These are phyloP conservation scores for Symbiotaphrina buchneri DNA, from an alignment of 495 filamentous ascomycete species.

Conservation along the genomic window DNA sequence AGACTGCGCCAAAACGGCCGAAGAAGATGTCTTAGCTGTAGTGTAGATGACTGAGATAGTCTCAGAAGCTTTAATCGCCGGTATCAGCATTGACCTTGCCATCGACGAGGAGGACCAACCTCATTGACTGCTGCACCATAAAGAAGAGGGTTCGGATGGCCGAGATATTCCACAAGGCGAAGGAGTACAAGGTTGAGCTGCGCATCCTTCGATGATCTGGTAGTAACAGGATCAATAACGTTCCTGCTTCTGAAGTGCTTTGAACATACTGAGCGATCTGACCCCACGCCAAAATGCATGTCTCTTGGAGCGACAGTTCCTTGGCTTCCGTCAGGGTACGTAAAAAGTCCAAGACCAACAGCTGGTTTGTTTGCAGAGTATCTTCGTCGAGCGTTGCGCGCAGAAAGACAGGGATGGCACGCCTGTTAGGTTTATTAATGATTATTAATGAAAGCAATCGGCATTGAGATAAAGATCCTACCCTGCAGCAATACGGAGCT, in stretches of 20 bases:
- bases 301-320: slow-evolving; percentile 45
- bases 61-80: slow-evolving; percentile 28
- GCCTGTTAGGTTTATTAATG: slow-evolving; percentile 23
- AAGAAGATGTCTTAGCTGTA: slow-evolving; percentile 42
- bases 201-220: slow-evolving; percentile 40
- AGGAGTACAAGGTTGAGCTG: slow-evolving; percentile 71
- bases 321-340: slow-evolving; percentile 43
- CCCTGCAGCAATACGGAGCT: slow-evolving; percentile 65
- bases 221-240: slow-evolving; percentile 3
- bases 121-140: slow-evolving; percentile 64
- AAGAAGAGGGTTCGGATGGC: slow-evolving; percentile 57
- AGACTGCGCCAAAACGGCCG: slow-evolving; percentile 73
- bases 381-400: slow-evolving; percentile 19
- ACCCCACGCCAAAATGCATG: slow-evolving; percentile 64
- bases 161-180: slow-evolving; percentile 66
- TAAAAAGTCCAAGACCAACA: slow-evolving; percentile 42
- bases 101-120: slow-evolving; percentile 18
- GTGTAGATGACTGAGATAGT: slow-evolving; percentile 36
- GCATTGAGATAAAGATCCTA: slow-evolving; percentile 10
- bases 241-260: slow-evolving; percentile 7
- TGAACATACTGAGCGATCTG: slow-evolving; percentile 41
- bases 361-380: slow-evolving; percentile 36
- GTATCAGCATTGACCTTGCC: slow-evolving; percentile 3
- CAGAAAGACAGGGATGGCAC: slow-evolving; percentile 43
- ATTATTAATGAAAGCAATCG: not conserved